Conservation (phyloP, 2,329 filamentous ascomycete genomes). For the Drechslerella dactyloides region DNA sequence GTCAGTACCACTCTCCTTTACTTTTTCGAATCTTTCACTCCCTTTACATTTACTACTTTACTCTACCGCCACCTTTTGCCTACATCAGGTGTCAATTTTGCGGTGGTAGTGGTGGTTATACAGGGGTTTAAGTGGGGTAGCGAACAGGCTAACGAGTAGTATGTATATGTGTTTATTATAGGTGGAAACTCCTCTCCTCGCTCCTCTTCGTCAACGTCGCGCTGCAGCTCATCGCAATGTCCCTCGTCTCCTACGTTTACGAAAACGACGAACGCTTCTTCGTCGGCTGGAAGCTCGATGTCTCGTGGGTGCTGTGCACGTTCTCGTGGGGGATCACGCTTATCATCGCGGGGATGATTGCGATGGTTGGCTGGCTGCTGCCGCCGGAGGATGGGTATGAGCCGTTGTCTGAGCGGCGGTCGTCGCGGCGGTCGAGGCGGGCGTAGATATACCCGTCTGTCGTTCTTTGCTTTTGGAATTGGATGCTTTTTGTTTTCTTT, state of each 20-base stretch:
- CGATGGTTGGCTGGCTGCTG: conserved; percentile 51
- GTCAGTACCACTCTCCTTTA: conserved; percentile 73
- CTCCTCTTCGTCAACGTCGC: conserved; percentile 34
- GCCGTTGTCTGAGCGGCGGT: conserved; percentile 29
- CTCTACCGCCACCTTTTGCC: background rate
- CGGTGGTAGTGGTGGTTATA: no score
- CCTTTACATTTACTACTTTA: conserved; percentile 59
- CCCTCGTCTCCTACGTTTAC: conserved; percentile 53
- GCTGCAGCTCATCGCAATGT: conserved; percentile 51
- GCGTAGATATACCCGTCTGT: no score
- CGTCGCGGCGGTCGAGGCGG: background rate
- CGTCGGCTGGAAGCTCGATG: conserved; percentile 53
- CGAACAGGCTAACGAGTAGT: background rate
- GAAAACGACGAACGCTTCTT: conserved; percentile 55
- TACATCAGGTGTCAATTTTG: no score
- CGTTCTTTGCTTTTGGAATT: no score
- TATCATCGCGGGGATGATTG: conserved; percentile 48
- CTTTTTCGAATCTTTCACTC: conserved; percentile 69
- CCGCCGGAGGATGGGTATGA: conserved; percentile 54
- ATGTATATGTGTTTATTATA: background rate
- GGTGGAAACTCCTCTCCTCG: conserved; percentile 30
- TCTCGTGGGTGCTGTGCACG: conserved; percentile 54
- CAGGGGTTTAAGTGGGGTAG: background rate
- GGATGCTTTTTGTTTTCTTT: no score
- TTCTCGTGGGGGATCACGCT: conserved; percentile 53